Conservation (phyloP, 768 basidiomycete species). For the Mycena alexandri region DNA sequence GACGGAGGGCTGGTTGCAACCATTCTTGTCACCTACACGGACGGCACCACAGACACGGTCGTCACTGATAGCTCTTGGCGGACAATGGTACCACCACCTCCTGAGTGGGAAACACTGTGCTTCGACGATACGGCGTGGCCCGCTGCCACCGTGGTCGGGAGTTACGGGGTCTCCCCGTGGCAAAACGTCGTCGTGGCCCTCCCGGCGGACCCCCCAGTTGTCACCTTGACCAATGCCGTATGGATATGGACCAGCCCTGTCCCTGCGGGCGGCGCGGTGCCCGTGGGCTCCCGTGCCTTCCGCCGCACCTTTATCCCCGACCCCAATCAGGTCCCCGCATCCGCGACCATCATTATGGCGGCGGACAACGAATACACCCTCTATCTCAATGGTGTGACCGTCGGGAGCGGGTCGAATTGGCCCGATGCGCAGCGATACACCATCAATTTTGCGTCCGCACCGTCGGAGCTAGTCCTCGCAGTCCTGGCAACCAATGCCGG, state of each 20-base stretch:
- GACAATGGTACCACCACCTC: too few relatives aligned
- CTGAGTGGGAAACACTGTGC: too few relatives aligned
- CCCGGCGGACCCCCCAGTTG: neutral
- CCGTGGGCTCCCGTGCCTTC: conserved; percentile 13
- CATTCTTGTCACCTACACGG: conserved; percentile 15
- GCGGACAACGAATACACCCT: neutral
- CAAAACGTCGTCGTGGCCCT: neutral
- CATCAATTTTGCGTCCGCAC: conserved; percentile 1
- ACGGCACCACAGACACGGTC: conserved; percentile 7
- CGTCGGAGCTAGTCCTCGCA: conserved; percentile 17
- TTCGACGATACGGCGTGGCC: conserved; percentile 9
- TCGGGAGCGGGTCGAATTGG: conserved; percentile 1
- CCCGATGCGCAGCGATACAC: conserved; percentile 10
- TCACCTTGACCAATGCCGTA: neutral
- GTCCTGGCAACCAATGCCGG: conserved; percentile 2
- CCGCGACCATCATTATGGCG: too few relatives aligned
- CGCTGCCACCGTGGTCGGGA: neutral
- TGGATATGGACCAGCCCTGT: conserved; percentile 13
- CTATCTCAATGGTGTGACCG: neutral
- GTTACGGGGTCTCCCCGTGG: neutral
- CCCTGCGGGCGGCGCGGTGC: conserved; percentile 4
- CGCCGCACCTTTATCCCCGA: neutral
- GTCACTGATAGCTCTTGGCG: conserved; percentile 16
- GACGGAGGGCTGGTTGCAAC: conserved; percentile 3
- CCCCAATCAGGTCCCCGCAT: too few relatives aligned